phyloP scores from a whole-genome alignment of 2,329 filamentous ascomycete species.

The Xylaria sp. region DNA sequence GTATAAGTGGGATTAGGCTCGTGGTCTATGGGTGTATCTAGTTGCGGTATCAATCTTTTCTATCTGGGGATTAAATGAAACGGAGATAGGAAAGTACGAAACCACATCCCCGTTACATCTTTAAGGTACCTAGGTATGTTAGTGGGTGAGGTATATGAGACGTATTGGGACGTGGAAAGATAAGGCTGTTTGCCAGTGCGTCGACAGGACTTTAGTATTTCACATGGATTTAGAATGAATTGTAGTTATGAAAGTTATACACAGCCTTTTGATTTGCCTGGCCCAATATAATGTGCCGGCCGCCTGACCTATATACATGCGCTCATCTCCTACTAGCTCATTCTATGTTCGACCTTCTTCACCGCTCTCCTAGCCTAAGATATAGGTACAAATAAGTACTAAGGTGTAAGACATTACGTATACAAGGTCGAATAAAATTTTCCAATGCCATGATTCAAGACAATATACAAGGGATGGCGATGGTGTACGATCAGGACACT shows the following conservation, averaged over 20 bases:
- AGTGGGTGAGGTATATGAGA: too few relatives aligned
- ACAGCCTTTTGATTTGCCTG: conserved; percentile 18
- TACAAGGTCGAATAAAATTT: conserved; percentile 29
- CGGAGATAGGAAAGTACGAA: not conserved
- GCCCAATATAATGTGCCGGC: conserved; percentile 17
- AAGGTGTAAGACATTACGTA: conserved; percentile 38
- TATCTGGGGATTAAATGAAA: not conserved
- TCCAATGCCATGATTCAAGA: conserved; percentile 30
- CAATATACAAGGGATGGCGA: conserved; percentile 34
- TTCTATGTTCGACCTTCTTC: conserved; percentile 17
- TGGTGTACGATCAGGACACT: conserved; percentile 20
- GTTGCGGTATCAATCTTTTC: too few relatives aligned
- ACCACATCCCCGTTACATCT: too few relatives aligned
- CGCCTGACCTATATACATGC: conserved; percentile 13
- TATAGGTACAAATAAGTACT: conserved; percentile 40
- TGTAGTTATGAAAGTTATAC: conserved; percentile 2
- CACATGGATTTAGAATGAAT: not conserved
- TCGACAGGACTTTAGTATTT: not conserved
- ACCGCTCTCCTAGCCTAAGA: conserved; percentile 9
- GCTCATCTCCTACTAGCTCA: not conserved
- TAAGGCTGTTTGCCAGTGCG: not conserved
- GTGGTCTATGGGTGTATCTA: too few relatives aligned
- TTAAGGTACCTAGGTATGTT: too few relatives aligned
- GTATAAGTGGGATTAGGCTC: not conserved
- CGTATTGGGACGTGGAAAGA: too few relatives aligned